phyloP scores from a whole-genome alignment of 2,329 filamentous ascomycete genomes.

The Colletotrichum trifolii region DNA sequence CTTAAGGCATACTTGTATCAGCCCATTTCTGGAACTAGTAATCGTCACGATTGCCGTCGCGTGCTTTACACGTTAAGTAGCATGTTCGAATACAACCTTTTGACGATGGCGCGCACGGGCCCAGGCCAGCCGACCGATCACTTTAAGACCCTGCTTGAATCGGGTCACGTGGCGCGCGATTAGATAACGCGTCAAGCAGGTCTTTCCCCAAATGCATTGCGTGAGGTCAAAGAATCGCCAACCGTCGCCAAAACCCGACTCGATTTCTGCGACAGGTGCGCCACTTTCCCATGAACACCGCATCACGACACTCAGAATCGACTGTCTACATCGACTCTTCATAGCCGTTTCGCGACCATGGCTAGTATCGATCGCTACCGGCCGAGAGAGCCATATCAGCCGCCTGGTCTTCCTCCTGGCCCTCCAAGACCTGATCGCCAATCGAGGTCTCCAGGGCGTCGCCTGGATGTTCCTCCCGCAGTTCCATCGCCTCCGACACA shows the following conservation, averaged over 20 bases:
- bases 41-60: too few relatives aligned
- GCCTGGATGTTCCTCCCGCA: constrained; percentile 69
- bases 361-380: constrained; percentile 71
- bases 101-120: too few relatives aligned
- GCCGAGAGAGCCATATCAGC: constrained; percentile 68
- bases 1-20: too few relatives aligned
- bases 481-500: constrained; percentile 70
- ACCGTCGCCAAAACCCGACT: constrained; percentile 7
- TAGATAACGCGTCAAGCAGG: constrained; percentile 41
- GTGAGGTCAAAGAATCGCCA: constrained; percentile 11
- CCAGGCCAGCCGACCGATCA: too few relatives aligned
- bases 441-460: constrained; percentile 62
- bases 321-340: constrained; percentile 4
- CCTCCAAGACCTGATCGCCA: constrained; percentile 52
- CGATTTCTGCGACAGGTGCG: constrained; percentile 25
- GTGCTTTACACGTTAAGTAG: too few relatives aligned
- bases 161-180: constrained; percentile 34
- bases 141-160: too few relatives aligned
- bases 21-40: too few relatives aligned
- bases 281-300: constrained; percentile 23
- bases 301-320: constrained; percentile 4
- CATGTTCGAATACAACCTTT: too few relatives aligned
- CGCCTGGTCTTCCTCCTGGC: constrained; percentile 57
- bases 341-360: constrained; percentile 51
- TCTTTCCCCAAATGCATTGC: constrained; percentile 18